Conservation (phyloP, 352 stramenopile species). For the Phytopythium chamaehyphon region DNA sequence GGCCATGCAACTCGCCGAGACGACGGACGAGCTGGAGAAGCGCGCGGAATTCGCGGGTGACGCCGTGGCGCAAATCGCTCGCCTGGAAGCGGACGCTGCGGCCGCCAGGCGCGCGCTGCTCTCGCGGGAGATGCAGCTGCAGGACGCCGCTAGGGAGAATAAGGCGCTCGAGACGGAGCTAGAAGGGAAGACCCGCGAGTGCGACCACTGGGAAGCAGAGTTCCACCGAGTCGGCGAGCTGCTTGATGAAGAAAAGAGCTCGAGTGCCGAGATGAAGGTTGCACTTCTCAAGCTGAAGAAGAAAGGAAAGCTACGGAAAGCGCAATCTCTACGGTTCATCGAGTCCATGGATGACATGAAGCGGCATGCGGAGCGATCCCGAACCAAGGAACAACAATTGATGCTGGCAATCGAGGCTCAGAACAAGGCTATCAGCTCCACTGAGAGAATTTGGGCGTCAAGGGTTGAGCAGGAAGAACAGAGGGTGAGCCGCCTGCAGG, state of each 20-base stretch:
- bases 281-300: conserved; percentile 18
- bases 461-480: conserved; percentile 26
- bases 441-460: conserved; percentile 19
- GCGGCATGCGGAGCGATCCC: conserved; percentile 12
- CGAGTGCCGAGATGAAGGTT: conserved; percentile 7
- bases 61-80: conserved; percentile 35
- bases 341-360: conserved; percentile 31
- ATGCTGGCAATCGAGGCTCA: conserved; percentile 7
- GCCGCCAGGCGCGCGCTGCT: conserved; percentile 52
- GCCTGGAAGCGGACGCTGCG: conserved; percentile 27
- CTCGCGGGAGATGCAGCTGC: conserved; percentile 56
- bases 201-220: conserved; percentile 49
- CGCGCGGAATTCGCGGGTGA: conserved; percentile 51
- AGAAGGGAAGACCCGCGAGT: conserved; percentile 33
- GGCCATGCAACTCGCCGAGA: conserved; percentile 44
- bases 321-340: conserved; percentile 31
- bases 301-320: conserved; percentile 37
- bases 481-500: conserved; percentile 27
- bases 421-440: conserved; percentile 2
- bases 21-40: conserved; percentile 47
- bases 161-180: conserved; percentile 23
- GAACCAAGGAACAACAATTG: conserved; percentile 6
- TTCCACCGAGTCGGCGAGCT: conserved; percentile 28
- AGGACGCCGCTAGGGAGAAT: conserved; percentile 39
- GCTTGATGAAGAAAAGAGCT: conserved; percentile 13